A percentile compares a stretch with the other conserved stretches of the same genome.
Evolutionary conservation across 306 rosid species (phyloP).

Genomic region (Prunus fruticosa): DNA sequence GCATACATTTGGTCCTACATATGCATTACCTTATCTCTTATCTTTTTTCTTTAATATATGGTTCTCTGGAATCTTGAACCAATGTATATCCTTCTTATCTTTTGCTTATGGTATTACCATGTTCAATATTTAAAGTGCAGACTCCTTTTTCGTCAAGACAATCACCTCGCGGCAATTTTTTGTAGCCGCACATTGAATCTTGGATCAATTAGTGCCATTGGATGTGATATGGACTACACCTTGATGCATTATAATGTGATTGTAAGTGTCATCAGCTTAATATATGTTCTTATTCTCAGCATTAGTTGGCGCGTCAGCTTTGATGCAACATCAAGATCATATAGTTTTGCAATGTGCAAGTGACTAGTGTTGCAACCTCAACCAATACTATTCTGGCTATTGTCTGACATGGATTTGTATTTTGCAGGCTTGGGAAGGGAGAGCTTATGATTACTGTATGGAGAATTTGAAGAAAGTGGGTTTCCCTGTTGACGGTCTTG

Average conservation of each 20-base stretch:
- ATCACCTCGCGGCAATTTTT: constrained; percentile 80
- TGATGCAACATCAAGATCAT: background rate
- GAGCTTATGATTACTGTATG: constrained; percentile 96
- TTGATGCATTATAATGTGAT: constrained; percentile 88
- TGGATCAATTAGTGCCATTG: constrained; percentile 91
- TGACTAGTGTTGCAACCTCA: background rate
- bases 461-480: constrained; percentile 84
- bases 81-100: background rate
- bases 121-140: constrained; percentile 41
- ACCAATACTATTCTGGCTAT: background rate
- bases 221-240: constrained; percentile 98
- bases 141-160: constrained; percentile 72
- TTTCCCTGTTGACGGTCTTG: constrained; percentile 84
- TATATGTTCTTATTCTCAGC: background rate
- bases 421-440: constrained; percentile 95
- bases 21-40: background rate
- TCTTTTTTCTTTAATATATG: background rate
- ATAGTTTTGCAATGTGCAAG: background rate
- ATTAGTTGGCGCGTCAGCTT: background rate
- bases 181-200: constrained; percentile 95
- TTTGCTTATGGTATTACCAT: background rate
- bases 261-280: constrained; percentile 46
- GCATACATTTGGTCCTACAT: background rate
- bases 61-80: background rate
- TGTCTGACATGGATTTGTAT: constrained; percentile 16